phyloP scores from a whole-genome alignment of 192 early-diverging fungal genomes.

The Coemansia sp. region DNA sequence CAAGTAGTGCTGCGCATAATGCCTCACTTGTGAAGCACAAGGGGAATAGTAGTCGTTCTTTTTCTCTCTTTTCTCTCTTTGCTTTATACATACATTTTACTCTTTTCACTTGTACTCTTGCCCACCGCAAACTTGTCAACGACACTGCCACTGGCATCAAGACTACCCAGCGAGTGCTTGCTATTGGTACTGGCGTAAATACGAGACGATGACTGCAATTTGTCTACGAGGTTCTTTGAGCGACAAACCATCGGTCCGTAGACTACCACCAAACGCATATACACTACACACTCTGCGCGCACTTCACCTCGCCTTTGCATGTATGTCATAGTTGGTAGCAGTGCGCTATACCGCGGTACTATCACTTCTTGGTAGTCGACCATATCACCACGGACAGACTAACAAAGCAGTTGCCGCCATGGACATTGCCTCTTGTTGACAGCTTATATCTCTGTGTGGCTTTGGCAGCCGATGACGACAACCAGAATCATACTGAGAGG shows the following conservation, averaged over 20 bases:
- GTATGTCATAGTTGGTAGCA: slow-evolving; percentile 39
- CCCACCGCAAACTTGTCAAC: slow-evolving; percentile 1
- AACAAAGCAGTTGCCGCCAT: slow-evolving; percentile 3
- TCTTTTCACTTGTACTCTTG: background rate
- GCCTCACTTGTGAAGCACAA: no score
- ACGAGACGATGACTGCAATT: slow-evolving; percentile 22
- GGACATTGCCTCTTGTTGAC: slow-evolving; percentile 5
- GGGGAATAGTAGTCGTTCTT: no score
- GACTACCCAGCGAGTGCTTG: slow-evolving; percentile 38
- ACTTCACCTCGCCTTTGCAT: slow-evolving; percentile 26
- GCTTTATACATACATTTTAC: background rate
- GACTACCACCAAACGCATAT: slow-evolving; percentile 48
- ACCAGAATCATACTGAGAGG: background rate
- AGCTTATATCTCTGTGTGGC: slow-evolving; percentile 16
- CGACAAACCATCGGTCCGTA: slow-evolving; percentile 21
- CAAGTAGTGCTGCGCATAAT: no score
- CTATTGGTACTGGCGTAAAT: slow-evolving; percentile 30
- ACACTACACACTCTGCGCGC: slow-evolving; percentile 22
- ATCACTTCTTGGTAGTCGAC: slow-evolving; percentile 19
- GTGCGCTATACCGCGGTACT: slow-evolving; percentile 20
- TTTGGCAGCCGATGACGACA: background rate
- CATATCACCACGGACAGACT: background rate
- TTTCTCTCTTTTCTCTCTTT: background rate
- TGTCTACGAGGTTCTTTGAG: slow-evolving; percentile 19
- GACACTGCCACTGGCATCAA: background rate